Evolutionary conservation across 2,329 filamentous ascomycete genomes (phyloP), one percentile per base, ranked within the genome.

Genomic region (Exophiala mesophila): DNA sequence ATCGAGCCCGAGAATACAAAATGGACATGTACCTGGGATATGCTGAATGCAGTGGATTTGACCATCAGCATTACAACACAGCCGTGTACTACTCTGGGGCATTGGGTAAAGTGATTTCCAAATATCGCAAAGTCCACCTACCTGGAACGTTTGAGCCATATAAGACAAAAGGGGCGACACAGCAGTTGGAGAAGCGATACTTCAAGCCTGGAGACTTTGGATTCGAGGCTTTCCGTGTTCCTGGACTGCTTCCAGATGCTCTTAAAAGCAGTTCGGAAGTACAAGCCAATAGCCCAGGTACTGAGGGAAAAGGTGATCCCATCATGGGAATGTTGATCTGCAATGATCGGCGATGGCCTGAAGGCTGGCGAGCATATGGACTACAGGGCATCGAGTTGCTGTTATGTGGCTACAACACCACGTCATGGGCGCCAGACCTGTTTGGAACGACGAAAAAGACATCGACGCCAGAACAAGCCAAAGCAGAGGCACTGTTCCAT

Each of bases 171-270:
- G 60, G 66, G 3, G 70, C 69, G 2, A 67, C 69, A 3, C 72
- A 76, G 52, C 74, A 77, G 57, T 65, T 77, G 3, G 74, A 77
- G 56, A 77, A 77, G 58, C 59, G 70, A 23, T 77, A 76, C 54
- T 77, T 77, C 55, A 61, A 62, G 18, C 70, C 72, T 0, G 74
- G 74, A 1, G 59, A 77, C 41, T 58, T 76, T 3, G 74, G 73
- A 0, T 77, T 76, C 58, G 58, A 67, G 40, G 73, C 73, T 1
- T 77, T 77, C 45, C 65, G 74, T 17, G 71, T 65, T 0, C 71
- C 73, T 0, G 67, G 63, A 1, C 61, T 77, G 6, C 53, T 76
- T 0, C 34, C 55, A 0, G 61, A 57, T 30, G 61, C 58, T 1
- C 37, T 59, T 20, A 26, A 12, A 26, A 12, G 23, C 6, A 12